Percentiles rank a stretch among this genome's conserved stretches.
Conservation (phyloP, 495 filamentous ascomycete species). For the Letharia lupina region DNA sequence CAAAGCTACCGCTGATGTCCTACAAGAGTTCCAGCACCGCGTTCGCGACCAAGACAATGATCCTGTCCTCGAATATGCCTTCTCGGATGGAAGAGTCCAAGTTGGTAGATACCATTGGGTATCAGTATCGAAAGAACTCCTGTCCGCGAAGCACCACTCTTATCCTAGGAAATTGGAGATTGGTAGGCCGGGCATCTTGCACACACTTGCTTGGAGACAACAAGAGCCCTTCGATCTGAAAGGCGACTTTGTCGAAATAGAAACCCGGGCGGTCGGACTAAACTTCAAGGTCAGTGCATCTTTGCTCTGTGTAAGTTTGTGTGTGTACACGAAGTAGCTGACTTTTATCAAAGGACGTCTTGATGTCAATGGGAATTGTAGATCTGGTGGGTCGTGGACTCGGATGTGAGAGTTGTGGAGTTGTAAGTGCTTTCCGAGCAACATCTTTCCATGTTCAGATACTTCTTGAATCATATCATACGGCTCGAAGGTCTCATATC, state of each 20-base stretch:
- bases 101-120: conserved; percentile 17
- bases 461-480: background rate
- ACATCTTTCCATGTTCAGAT: background rate
- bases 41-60: conserved; percentile 6
- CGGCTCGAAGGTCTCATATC: background rate
- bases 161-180: conserved; percentile 21
- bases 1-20: background rate
- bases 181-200: conserved; percentile 24
- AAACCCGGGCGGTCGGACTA: conserved; percentile 32
- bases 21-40: conserved; percentile 4
- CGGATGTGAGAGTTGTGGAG: conserved; percentile 37
- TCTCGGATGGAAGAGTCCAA: conserved; percentile 11
- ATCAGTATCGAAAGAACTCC: conserved; percentile 3
- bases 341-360: conserved; percentile 28
- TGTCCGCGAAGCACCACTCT: background rate
- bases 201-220: conserved; percentile 27
- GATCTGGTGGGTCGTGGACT: conserved; percentile 28
- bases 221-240: conserved; percentile 28
- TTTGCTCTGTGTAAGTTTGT: conserved; percentile 32
- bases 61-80: conserved; percentile 4
- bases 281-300: conserved; percentile 34
- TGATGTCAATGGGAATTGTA: conserved; percentile 34
- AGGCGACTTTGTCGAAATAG: conserved; percentile 31
- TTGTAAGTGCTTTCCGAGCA: conserved; percentile 25
- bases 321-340: conserved; percentile 23